Evolutionary conservation across 2,329 filamentous ascomycete genomes (phyloP).

Genomic region (Diaporthe capsici): DNA sequence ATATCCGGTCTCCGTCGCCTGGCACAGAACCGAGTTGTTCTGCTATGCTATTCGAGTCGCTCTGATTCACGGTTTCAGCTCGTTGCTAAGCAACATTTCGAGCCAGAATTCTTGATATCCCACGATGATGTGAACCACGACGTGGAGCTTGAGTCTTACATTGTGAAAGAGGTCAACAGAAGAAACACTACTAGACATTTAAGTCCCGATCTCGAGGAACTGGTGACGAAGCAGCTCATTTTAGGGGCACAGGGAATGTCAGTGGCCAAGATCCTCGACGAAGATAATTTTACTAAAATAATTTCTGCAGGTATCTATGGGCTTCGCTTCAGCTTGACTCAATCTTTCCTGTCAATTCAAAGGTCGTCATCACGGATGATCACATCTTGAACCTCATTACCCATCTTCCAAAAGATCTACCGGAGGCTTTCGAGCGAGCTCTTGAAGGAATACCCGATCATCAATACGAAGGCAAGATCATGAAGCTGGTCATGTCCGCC

Average conservation of each 20-base stretch:
- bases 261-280: background rate
- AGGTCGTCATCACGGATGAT: background rate
- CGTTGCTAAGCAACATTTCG: background rate
- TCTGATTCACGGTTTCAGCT: slow-evolving; percentile 19
- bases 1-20: background rate
- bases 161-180: background rate
- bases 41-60: slow-evolving; percentile 26
- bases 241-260: slow-evolving; percentile 8
- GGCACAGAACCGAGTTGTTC: background rate
- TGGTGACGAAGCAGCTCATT: background rate
- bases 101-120: background rate
- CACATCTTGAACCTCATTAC: background rate
- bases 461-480: slow-evolving; percentile 7
- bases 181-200: background rate
- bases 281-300: background rate
- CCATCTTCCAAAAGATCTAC: slow-evolving; percentile 13
- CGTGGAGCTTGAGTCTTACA: slow-evolving; percentile 10
- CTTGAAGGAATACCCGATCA: slow-evolving; percentile 1
- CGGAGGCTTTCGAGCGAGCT: slow-evolving; percentile 32
- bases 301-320: slow-evolving; percentile 5
- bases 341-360: slow-evolving; percentile 7
- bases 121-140: background rate
- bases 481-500: slow-evolving; percentile 20
- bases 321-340: slow-evolving; percentile 21
- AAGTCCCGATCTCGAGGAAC: background rate